A percentile compares a stretch with the other conserved stretches of the same genome.
phyloP scores from a whole-genome alignment of 306 rosid species.

The Prunus kanzakura region DNA sequence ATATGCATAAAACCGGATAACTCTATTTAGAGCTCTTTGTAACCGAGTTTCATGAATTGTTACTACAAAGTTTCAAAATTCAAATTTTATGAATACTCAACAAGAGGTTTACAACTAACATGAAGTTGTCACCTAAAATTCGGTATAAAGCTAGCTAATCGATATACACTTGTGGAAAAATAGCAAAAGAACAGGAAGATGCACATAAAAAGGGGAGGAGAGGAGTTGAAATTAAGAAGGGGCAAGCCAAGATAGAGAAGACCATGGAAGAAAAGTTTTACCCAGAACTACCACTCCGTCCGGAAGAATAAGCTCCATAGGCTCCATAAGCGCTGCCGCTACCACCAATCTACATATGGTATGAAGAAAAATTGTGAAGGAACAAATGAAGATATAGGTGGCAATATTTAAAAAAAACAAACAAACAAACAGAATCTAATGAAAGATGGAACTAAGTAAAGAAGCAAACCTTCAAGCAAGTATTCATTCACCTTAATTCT shows the following conservation, averaged over 20 bases:
- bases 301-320: constrained; percentile 79
- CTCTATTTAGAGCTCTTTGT: background rate
- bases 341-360: constrained; percentile 62
- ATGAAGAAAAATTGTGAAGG: constrained; percentile 26
- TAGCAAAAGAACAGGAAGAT: background rate
- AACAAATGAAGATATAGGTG: constrained; percentile 7
- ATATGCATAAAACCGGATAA: background rate
- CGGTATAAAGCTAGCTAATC: background rate
- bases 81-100: background rate
- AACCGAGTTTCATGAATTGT: background rate
- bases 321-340: constrained; percentile 72
- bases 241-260: background rate
- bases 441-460: background rate
- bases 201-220: background rate
- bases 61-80: background rate
- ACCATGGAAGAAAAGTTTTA: constrained; percentile 31
- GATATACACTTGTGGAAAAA: background rate
- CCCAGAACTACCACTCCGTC: constrained; percentile 75
- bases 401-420: background rate
- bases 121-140: background rate
- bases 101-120: background rate
- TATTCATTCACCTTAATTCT: background rate
- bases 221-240: background rate
- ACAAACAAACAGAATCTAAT: background rate
- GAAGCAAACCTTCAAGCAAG: background rate